Conservation (phyloP, 2,329 filamentous ascomycete species). For the Scedosporium boydii region DNA sequence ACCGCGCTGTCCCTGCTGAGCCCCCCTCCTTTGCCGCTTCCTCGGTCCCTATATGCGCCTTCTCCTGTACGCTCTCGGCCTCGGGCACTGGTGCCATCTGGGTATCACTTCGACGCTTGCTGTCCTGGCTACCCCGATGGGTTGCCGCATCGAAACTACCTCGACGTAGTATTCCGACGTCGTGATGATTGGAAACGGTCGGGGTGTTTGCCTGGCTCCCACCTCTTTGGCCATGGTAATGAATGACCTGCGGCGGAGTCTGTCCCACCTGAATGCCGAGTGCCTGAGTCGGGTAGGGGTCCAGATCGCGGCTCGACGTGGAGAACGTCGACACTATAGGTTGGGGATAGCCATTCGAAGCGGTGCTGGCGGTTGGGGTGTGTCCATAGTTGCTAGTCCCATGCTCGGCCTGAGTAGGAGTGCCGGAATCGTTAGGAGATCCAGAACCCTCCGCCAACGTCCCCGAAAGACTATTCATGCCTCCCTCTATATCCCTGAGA, state of each 20-base stretch:
- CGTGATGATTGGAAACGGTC: conserved; percentile 43
- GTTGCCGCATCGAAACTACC: conserved; percentile 36
- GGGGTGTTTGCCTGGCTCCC: conserved; percentile 59
- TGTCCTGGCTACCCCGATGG: conserved; percentile 3
- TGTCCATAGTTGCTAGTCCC: conserved; percentile 30
- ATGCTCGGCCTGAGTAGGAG: conserved; percentile 49
- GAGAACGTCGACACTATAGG: conserved; percentile 61
- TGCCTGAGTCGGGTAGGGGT: conserved; percentile 58
- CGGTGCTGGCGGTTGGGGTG: conserved; percentile 32
- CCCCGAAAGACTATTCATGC: conserved; percentile 63
- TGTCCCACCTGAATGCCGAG: conserved; percentile 54
- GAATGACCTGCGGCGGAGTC: conserved; percentile 54
- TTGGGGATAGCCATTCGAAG: conserved; percentile 56
- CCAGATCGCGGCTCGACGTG: conserved; percentile 59
- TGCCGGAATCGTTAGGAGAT: conserved; percentile 46
- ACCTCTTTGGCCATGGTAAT: conserved; percentile 59
- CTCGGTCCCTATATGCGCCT: background rate
- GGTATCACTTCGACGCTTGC: background rate
- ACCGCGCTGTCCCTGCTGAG: background rate
- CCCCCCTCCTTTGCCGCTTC: background rate
- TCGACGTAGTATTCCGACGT: conserved; percentile 33
- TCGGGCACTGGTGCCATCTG: conserved; percentile 5
- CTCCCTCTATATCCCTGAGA: conserved; percentile 86
- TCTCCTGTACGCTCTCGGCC: background rate
- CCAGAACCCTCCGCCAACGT: conserved; percentile 43